phyloP scores from a whole-genome alignment of 352 stramenopile species.

The Phytophthora fragariaefolia region DNA sequence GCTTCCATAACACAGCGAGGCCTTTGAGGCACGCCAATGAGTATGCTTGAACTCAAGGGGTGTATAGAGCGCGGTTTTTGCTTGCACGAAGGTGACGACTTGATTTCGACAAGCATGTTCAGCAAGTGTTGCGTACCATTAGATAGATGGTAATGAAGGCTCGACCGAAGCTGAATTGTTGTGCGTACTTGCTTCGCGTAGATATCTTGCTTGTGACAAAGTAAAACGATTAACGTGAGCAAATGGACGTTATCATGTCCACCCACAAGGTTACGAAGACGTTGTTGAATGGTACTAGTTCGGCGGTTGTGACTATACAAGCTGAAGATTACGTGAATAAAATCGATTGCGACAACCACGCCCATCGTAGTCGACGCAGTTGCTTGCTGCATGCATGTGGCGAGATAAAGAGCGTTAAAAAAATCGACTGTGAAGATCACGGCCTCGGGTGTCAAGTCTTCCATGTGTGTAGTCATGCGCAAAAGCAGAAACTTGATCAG shows the following conservation, averaged over 20 bases:
- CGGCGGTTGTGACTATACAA: background rate
- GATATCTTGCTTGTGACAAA: constrained; percentile 7
- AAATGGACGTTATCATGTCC: background rate
- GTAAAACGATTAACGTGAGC: background rate
- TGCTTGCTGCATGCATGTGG: constrained; percentile 14
- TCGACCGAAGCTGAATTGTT: background rate
- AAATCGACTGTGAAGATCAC: constrained; percentile 23
- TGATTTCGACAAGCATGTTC: background rate
- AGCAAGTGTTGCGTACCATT: background rate
- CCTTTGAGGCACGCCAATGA: background rate
- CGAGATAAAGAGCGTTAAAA: constrained; percentile 27
- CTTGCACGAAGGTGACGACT: background rate
- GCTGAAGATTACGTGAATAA: constrained; percentile 4
- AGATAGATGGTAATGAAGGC: constrained; percentile 1
- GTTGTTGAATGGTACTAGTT: background rate
- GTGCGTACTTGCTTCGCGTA: background rate
- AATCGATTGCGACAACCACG: constrained; percentile 8
- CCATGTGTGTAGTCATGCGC: constrained; percentile 12
- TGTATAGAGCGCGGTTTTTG: background rate
- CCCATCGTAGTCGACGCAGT: constrained; percentile 3
- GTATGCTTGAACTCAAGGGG: background rate
- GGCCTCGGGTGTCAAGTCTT: constrained; percentile 21
- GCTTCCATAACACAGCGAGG: background rate
- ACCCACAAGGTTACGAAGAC: background rate
- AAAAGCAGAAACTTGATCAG: constrained; percentile 17